Base-by-base conservation (phyloP, 2,329 filamentous ascomycete genomes). In the Biscogniauxia sp. region DNA sequence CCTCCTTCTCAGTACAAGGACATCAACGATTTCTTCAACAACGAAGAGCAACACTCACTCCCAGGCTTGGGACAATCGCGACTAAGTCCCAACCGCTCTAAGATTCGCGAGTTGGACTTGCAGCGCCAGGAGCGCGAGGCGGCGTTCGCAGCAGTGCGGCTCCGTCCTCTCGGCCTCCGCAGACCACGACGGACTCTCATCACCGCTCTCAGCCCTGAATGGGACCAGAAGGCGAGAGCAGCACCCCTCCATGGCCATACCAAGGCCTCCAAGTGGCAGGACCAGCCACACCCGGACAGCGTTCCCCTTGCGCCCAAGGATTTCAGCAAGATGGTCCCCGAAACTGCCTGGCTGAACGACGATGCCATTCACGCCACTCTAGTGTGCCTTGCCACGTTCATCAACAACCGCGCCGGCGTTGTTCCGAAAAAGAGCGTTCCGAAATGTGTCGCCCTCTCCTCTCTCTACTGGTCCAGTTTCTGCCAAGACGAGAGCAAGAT, bases 261-360 rank as follows among this genome's bases (percentile, higher is more conserved):
- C 9, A 45, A 60, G 5, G 57, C 45, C 15, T 55, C 57, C 9
- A 81, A 65, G 53, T 67, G 65, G 65, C 54, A 57, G 51, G 11
- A 37, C n/a, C n/a, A 19, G 11, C 52, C 58, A 7, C 70, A 82
- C 9, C 74, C 76, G 6, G 82, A 84, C 62, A 81, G 82, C 1
- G 78, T 78, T 2, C 77, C 82, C 13, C 74, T 91, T 17, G 77
- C 70, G 1, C 72, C 77, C 1, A 83, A 85, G 56, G 88, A 91
- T 69, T 88, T 92, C 67, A 78, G 76, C n/a, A 88, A 82, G 53
- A 75, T 93, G 7, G 79, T 88, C 17, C 78, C 78, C 19, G 73
- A 77, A 8, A 79, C 75, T 0, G 79, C 79, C 26, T 94, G 90
- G 90, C 81, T 94, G 6, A 93, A 93, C 64, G 91, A 93, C 72